Conservation (phyloP, 192 early-diverging fungal genomes). For the Dimargaris verticillata region DNA sequence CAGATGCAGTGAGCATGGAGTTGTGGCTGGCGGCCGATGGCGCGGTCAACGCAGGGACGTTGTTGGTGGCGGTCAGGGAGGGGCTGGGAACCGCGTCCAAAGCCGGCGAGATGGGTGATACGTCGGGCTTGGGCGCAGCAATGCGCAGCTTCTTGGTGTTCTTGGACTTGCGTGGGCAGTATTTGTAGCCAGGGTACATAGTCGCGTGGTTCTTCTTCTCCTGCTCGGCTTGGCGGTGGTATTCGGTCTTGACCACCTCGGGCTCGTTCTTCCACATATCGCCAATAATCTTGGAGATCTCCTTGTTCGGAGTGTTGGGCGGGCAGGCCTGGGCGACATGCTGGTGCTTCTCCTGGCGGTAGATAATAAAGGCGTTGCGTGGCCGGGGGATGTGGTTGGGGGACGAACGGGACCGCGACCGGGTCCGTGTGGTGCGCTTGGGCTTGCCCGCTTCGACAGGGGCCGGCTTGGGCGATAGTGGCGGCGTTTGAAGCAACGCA, state of each 20-base stretch:
- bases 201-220: slow-evolving; percentile 32
- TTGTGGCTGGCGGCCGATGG: too few relatives aligned
- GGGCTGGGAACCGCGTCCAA: neutral
- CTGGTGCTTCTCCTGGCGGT: slow-evolving; percentile 37
- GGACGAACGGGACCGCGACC: neutral
- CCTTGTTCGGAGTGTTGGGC: slow-evolving; percentile 31
- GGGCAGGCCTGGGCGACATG: slow-evolving; percentile 25
- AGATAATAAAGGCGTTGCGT: slow-evolving; percentile 38
- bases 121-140: neutral
- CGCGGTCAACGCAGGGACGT: too few relatives aligned
- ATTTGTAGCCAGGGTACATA: slow-evolving; percentile 42
- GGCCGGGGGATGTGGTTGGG: slow-evolving; percentile 17
- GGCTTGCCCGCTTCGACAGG: neutral
- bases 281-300: slow-evolving; percentile 37
- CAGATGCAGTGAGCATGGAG: too few relatives aligned
- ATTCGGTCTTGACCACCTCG: slow-evolving; percentile 30
- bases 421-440: neutral
- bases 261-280: slow-evolving; percentile 35
- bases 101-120: neutral
- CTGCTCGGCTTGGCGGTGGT: slow-evolving; percentile 29
- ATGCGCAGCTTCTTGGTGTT: neutral
- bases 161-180: slow-evolving; percentile 28
- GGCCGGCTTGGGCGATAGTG: too few relatives aligned
- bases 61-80: neutral
- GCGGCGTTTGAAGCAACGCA: too few relatives aligned